These are phyloP conservation scores for Ajuga reptans DNA, from an alignment of 305 asterid genomes.

Conservation along the genomic window DNA sequence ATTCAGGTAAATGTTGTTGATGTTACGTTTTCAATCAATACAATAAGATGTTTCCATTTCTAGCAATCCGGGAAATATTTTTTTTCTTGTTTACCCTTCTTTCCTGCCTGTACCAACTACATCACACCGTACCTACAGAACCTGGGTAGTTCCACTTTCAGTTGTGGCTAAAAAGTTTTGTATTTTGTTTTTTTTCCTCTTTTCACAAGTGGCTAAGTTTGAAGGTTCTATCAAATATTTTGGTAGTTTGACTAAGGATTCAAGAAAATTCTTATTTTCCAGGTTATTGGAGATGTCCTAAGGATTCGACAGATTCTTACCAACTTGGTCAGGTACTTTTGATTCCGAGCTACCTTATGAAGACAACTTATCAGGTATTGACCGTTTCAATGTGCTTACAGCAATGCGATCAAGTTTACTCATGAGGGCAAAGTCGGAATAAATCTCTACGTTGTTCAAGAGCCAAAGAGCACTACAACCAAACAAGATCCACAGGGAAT, in stretches of 20 bases:
- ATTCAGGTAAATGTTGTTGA: constrained; percentile 47
- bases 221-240: not conserved
- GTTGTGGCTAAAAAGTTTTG: too few species aligned
- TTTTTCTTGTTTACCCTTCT: too few species aligned
- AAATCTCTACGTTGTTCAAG: constrained; percentile 56
- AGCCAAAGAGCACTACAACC: constrained; percentile 25
- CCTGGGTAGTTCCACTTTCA: too few species aligned
- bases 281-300: constrained; percentile 82
- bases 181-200: too few species aligned
- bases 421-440: constrained; percentile 83
- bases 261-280: constrained; percentile 17
- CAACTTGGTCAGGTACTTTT: constrained; percentile 68
- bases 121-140: too few species aligned
- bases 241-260: not conserved
- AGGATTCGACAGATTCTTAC: constrained; percentile 93
- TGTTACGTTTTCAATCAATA: not conserved
- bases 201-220: not conserved
- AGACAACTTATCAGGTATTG: not conserved
- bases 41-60: too few species aligned
- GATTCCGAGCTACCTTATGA: not conserved
- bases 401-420: constrained; percentile 87
- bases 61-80: too few species aligned
- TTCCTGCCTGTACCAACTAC: too few species aligned
- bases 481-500: constrained; percentile 27
- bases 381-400: constrained; percentile 23